These are phyloP conservation scores for Albizia julibrissin DNA, from an alignment of 306 rosid genomes.

Conservation along the genomic window DNA sequence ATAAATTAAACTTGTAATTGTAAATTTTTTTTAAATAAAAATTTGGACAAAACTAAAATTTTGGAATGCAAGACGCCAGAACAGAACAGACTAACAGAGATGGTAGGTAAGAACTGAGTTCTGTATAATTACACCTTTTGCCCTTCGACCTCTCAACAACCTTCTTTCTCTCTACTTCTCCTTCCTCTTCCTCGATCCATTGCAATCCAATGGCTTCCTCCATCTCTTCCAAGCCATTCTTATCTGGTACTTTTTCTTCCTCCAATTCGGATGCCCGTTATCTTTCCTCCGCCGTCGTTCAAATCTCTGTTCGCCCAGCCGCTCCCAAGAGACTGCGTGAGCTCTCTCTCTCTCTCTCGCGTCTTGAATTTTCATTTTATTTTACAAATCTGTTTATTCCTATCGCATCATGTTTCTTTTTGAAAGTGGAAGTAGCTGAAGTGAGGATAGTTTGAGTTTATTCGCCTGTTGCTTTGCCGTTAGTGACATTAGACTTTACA, in stretches of 20 bases:
- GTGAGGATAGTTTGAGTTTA: not conserved
- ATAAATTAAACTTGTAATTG: not conserved
- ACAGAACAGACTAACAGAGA: not conserved
- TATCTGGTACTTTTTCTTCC: conserved; percentile 54
- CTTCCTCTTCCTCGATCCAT: not conserved
- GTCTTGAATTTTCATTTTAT: not conserved
- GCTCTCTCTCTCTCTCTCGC: conserved; percentile 33
- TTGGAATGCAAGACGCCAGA: not conserved
- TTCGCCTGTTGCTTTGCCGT: not conserved
- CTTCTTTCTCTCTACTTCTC: not conserved
- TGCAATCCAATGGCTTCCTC: conserved; percentile 63
- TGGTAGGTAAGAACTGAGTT: not conserved
- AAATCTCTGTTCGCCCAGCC: conserved; percentile 47
- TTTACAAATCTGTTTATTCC: not conserved
- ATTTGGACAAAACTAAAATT: not conserved
- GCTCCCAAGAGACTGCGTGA: conserved; percentile 68
- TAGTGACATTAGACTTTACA: not conserved
- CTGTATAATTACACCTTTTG: conserved; percentile 11
- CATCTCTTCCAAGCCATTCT: conserved; percentile 66
- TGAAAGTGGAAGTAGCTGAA: not conserved
- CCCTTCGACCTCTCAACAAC: conserved; percentile 32
- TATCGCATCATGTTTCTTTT: not conserved
- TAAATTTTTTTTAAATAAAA: too few relatives aligned
- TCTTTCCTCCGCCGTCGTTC: conserved; percentile 55
- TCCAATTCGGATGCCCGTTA: conserved; percentile 49